phyloP scores from a whole-genome alignment of 257 asterid genomes.

The Penstemon barbatus region DNA sequence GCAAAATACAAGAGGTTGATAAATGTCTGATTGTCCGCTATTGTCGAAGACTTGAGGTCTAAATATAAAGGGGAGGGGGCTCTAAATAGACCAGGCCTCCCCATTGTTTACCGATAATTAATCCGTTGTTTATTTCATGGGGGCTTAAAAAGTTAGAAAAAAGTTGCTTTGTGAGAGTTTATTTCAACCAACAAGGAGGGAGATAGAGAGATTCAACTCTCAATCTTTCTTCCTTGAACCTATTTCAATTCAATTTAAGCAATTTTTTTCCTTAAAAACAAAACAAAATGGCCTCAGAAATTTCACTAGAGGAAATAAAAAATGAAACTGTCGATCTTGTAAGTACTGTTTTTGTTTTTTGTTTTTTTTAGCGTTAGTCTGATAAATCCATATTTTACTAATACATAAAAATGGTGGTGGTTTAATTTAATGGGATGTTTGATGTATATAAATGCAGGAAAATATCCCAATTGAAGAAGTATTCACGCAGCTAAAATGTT shows the following conservation, averaged over 20 bases:
- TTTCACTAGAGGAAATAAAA: constrained; percentile 54
- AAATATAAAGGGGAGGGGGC: background rate
- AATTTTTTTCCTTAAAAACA: background rate
- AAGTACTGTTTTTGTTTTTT: constrained; percentile 20
- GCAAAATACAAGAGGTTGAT: background rate
- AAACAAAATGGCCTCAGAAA: constrained; percentile 42
- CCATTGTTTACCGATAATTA: constrained; percentile 1
- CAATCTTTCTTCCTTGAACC: constrained; percentile 42
- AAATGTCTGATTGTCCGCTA: constrained; percentile 25
- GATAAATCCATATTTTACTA: background rate
- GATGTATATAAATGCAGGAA: constrained; percentile 41
- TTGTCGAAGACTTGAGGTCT: constrained; percentile 23
- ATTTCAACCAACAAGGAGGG: constrained; percentile 23
- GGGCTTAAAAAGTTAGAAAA: constrained; percentile 9
- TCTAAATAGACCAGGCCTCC: constrained; percentile 2
- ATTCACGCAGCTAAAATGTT: constrained; percentile 54
- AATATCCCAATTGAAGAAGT: constrained; percentile 77
- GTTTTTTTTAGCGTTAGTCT: background rate
- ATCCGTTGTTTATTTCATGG: constrained; percentile 22
- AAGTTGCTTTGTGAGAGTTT: background rate
- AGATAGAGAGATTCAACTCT: constrained; percentile 37
- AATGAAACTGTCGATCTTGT: constrained; percentile 70
- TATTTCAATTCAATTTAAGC: background rate
- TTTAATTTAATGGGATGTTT: background rate
- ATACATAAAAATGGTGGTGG: background rate